Evolutionary conservation across 192 early-diverging fungal species (phyloP), one percentile per base, ranked within the genome.

Genomic region (Gonapodya sp.): DNA sequence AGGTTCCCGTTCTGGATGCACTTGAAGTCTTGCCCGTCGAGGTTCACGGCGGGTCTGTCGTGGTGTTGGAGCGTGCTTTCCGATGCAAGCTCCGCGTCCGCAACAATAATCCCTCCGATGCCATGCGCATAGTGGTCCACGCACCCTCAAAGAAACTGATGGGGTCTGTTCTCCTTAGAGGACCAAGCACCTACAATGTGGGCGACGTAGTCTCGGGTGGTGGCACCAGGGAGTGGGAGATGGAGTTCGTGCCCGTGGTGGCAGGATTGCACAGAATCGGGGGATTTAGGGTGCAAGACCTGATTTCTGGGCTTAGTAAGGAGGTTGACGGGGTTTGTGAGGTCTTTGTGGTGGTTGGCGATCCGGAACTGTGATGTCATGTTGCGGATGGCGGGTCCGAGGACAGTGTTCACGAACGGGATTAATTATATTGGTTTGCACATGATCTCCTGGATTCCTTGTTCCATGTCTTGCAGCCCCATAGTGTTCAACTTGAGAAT

Each of bases 241-340:
- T 98, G 77, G 87, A 94, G 81, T 96, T 96, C 81, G 91, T 97
- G 81, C 90, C 96, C 8, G 82, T 97, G 79, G 88, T 91, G 36
- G 86, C 93, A 31, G 97, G 97, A 24, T 85, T 96, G 73, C 96
- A 96, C 83, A 92, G 92, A 80, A 85, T 98, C 82, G 92, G 93
- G 18, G 95, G 95, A 0, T 85, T 97, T 81, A 89, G 85, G 73
- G 82, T 98, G 0, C 81, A 82, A 1, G 96, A 98, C 84, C 81
- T 87, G 37, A 81, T 91, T 1, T 89, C 90, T 36, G 94, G 95
- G 1, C 89, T 92, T 83, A 89, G 88, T n/a, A 90, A 90, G 79
- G 95, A 96, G 31, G 82, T 96, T 32, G 95, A 92, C 81, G 88
- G 92, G 83, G 81, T 96, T n/a, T 91, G 92, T 14, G 93, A 95